Conservation (phyloP, 352 stramenopile species). For the Globisporangium middletonii region DNA sequence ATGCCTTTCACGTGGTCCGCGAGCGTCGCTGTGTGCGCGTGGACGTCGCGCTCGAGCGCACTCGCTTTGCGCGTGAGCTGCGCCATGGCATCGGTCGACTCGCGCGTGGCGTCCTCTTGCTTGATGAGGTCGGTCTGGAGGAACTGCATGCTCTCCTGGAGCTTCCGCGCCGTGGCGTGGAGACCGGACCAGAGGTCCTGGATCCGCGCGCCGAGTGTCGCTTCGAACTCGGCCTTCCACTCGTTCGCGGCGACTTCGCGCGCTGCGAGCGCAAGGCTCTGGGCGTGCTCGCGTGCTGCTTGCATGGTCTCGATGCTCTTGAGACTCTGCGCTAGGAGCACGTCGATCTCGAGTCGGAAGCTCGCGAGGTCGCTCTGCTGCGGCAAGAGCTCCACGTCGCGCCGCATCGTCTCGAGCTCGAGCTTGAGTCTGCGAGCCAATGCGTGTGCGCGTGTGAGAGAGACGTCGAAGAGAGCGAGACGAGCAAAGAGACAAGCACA, state of each 20-base stretch:
- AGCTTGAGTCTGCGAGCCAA: constrained; percentile 21
- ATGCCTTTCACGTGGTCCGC: constrained; percentile 24
- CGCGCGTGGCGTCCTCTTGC: constrained; percentile 29
- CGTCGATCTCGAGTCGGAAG: constrained; percentile 38
- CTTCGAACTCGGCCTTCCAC: constrained; percentile 54
- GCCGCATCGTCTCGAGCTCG: constrained; percentile 29
- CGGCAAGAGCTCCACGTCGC: constrained; percentile 28
- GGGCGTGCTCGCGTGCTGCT: constrained; percentile 22
- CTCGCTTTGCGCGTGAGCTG: constrained; percentile 18
- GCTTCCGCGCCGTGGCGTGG: constrained; percentile 24
- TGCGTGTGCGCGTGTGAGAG: background rate
- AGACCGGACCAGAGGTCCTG: constrained; percentile 50
- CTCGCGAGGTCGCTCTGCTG: constrained; percentile 28
- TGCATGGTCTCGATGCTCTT: constrained; percentile 22
- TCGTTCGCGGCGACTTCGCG: constrained; percentile 40
- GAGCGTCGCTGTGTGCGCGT: constrained; percentile 14
- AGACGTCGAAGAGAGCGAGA: background rate
- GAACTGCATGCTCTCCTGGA: constrained; percentile 31
- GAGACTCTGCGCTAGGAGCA: constrained; percentile 16
- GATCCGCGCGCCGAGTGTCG: constrained; percentile 36
- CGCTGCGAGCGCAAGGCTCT: constrained; percentile 29
- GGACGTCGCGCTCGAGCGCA: constrained; percentile 15
- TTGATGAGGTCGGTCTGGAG: constrained; percentile 43
- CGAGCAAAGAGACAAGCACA: background rate
- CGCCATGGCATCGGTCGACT: constrained; percentile 26